These are phyloP conservation scores for Strobilomyces dryophilus DNA, from an alignment of 768 basidiomycete genomes.

Conservation along the genomic window DNA sequence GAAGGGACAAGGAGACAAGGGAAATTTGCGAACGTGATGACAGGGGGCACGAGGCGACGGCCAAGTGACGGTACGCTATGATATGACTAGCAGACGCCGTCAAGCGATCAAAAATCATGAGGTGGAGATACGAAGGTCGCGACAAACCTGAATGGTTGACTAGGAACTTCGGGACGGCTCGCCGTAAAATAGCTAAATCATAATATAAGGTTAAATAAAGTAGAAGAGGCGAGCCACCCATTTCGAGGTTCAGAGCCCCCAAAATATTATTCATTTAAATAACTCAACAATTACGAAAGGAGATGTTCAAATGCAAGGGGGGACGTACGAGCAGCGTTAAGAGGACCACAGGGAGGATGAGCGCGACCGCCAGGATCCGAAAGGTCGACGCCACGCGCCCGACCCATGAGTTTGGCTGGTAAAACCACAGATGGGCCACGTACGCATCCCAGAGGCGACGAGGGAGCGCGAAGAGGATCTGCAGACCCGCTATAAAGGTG, in stretches of 20 bases:
- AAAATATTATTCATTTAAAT: conserved; percentile 4
- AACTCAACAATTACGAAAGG: conserved; percentile 8
- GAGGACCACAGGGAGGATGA: conserved; percentile 47
- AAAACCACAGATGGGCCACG: conserved; percentile 59
- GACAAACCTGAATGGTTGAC: neutral
- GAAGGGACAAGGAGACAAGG: neutral
- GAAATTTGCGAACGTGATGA: neutral
- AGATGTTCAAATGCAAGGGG: neutral
- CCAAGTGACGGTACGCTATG: neutral
- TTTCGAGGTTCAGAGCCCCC: neutral
- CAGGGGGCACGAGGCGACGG: neutral
- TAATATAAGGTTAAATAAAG: conserved; percentile 10
- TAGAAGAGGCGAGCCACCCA: conserved; percentile 3
- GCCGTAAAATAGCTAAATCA: conserved; percentile 9
- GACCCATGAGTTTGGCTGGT: conserved; percentile 64
- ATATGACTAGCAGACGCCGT: neutral
- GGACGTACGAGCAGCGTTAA: conserved; percentile 63
- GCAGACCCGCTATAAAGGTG: conserved; percentile 18
- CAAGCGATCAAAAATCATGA: conserved; percentile 1
- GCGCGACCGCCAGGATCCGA: conserved; percentile 57
- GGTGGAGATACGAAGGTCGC: conserved; percentile 16
- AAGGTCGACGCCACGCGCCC: conserved; percentile 57
- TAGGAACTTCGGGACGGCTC: conserved; percentile 10
- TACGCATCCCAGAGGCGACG: conserved; percentile 56
- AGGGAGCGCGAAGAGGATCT: conserved; percentile 26